Evolutionary conservation across 2,329 filamentous ascomycete genomes (phyloP).

Genomic region (Hypoxylon sp.): DNA sequence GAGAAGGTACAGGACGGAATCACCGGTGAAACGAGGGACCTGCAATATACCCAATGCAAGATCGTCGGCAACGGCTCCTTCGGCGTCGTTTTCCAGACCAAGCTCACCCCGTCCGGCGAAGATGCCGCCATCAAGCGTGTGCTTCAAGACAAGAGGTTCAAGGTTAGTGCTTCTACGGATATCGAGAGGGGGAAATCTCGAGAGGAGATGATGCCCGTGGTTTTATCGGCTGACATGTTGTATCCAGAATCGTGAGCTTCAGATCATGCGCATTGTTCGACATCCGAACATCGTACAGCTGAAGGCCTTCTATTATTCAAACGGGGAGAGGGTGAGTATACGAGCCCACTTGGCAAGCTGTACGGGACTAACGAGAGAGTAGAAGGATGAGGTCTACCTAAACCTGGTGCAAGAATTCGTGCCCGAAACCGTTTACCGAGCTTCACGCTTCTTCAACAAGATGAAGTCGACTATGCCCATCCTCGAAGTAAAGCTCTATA

Average conservation of each 20-base stretch:
- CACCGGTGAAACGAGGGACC: constrained; percentile 93
- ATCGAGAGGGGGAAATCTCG: no score
- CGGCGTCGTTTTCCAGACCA: constrained; percentile 98
- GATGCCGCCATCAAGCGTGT: constrained; percentile 99
- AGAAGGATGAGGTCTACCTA: constrained; percentile 99
- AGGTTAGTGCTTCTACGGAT: constrained; percentile 69
- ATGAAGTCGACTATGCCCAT: constrained; percentile 99
- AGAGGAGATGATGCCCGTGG: neutral
- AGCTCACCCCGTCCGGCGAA: constrained; percentile 95
- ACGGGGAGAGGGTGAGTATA: constrained; percentile 87
- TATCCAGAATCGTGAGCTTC: constrained; percentile 90
- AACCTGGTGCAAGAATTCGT: constrained; percentile 98
- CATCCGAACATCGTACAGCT: constrained; percentile 99
- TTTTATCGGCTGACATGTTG: constrained; percentile 28
- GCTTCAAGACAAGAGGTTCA: constrained; percentile 99
- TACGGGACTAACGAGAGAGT: constrained; percentile 29
- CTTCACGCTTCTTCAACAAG: constrained; percentile 99
- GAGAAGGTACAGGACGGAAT: constrained; percentile 99
- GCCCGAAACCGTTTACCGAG: constrained; percentile 96
- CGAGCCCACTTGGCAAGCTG: neutral
- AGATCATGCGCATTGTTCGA: constrained; percentile 99
- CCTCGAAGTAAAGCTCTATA: constrained; percentile 98
- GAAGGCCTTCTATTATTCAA: constrained; percentile 99
- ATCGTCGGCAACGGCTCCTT: constrained; percentile 99
- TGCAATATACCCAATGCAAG: constrained; percentile 99